Conservation (phyloP, 352 stramenopile species). For the Phytophthora pini region DNA sequence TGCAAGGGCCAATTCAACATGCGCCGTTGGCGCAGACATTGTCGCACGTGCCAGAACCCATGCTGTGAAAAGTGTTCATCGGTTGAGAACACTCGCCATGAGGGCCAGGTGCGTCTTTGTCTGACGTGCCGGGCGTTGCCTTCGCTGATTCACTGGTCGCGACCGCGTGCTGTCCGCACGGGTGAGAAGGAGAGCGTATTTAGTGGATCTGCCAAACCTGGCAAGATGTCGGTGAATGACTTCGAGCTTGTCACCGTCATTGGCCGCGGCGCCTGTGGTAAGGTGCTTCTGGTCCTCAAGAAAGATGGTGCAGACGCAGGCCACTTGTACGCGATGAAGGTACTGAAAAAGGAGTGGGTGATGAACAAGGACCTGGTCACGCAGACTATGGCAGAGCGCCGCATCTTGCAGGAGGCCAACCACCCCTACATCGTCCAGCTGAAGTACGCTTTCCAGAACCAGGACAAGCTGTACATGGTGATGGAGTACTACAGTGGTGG, state of each 20-base stretch:
- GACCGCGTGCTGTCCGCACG: conserved; percentile 64
- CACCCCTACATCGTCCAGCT: conserved; percentile 83
- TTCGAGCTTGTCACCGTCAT: conserved; percentile 82
- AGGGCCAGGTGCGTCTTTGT: conserved; percentile 72
- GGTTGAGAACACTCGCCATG: conserved; percentile 66
- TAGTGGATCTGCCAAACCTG: conserved; percentile 62
- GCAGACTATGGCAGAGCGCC: conserved; percentile 80
- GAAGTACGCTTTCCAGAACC: conserved; percentile 80
- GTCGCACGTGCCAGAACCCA: conserved; percentile 70
- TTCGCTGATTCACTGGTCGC: conserved; percentile 75
- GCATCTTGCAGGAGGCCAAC: conserved; percentile 76
- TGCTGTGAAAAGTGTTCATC: conserved; percentile 77
- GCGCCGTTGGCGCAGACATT: conserved; percentile 75
- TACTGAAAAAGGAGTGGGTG: conserved; percentile 83
- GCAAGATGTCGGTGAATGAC: conserved; percentile 80
- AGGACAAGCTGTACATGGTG: conserved; percentile 85
- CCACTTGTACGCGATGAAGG: conserved; percentile 79
- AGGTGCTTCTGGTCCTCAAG: conserved; percentile 75
- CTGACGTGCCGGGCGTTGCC: conserved; percentile 62
- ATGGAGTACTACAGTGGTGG: conserved; percentile 85
- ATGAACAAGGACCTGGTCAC: conserved; percentile 84
- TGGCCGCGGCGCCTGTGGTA: conserved; percentile 71
- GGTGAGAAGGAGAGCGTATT: conserved; percentile 79
- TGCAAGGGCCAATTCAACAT: conserved; percentile 77
- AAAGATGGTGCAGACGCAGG: conserved; percentile 66